Evolutionary conservation across 2,329 filamentous ascomycete genomes (phyloP).

Genomic region (Cytospora schulzeri): DNA sequence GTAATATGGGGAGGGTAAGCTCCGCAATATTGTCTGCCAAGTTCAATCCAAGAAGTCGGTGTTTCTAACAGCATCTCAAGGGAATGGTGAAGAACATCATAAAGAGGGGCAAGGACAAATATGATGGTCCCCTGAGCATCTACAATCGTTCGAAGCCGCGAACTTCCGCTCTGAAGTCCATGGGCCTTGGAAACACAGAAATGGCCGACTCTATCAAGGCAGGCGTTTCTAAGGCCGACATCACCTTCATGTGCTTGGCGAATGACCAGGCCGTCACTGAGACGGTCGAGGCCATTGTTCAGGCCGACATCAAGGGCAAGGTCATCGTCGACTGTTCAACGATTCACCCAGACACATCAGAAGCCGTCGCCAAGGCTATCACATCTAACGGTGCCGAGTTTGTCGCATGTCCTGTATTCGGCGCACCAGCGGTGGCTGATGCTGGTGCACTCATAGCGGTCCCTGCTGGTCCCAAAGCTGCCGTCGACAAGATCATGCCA

Average conservation of each 20-base stretch:
- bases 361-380: slow-evolving; percentile 62
- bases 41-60: not conserved
- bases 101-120: slow-evolving; percentile 71
- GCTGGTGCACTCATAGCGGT: slow-evolving; percentile 72
- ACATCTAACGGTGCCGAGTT: slow-evolving; percentile 67
- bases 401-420: slow-evolving; percentile 72
- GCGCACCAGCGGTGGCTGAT: slow-evolving; percentile 70
- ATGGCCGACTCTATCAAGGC: slow-evolving; percentile 66
- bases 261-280: slow-evolving; percentile 74
- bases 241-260: slow-evolving; percentile 81
- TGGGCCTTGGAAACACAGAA: slow-evolving; percentile 63
- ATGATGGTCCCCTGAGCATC: slow-evolving; percentile 72
- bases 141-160: slow-evolving; percentile 77
- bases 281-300: slow-evolving; percentile 60
- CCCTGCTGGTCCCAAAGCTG: slow-evolving; percentile 63
- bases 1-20: slow-evolving; percentile 82
- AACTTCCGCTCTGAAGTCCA: slow-evolving; percentile 63
- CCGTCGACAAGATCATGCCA: slow-evolving; percentile 66
- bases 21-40: not conserved
- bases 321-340: slow-evolving; percentile 87
- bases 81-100: slow-evolving; percentile 85
- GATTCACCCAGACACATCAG: slow-evolving; percentile 79
- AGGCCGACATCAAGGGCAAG: slow-evolving; percentile 65
- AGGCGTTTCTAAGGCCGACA: slow-evolving; percentile 68
- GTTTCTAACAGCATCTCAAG: slow-evolving; percentile 42